Evolutionary conservation across 148 eudicot species (phyloP).

Genomic region (Amaranthus hypochondriacus): DNA sequence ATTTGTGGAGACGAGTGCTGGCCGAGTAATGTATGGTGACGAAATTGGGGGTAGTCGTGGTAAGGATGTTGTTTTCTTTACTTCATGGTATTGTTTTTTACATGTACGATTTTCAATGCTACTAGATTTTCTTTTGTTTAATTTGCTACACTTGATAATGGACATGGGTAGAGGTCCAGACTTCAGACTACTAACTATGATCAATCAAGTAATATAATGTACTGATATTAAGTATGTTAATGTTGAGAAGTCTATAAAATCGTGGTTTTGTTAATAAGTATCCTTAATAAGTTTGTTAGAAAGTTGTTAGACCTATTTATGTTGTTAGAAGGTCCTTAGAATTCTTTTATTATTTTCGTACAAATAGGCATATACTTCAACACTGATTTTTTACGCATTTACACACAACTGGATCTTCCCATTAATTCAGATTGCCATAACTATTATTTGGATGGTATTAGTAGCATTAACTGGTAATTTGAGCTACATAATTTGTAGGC

Average conservation of each 20-base stretch:
- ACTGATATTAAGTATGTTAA: not conserved
- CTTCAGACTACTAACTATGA: not conserved
- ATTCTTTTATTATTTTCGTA: too few relatives aligned
- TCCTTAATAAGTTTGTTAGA: too few relatives aligned
- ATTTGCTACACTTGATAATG: not conserved
- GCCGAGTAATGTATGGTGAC: slow-evolving; percentile 47
- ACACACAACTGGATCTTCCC: too few relatives aligned
- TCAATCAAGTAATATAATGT: not conserved
- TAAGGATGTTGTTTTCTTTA: slow-evolving; percentile 24
- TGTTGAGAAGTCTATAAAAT: not conserved
- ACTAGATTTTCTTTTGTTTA: not conserved
- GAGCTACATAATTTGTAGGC: too few relatives aligned
- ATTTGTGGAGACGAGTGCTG: slow-evolving; percentile 33
- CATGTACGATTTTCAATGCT: not conserved
- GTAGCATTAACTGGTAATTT: too few relatives aligned
- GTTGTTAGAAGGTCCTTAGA: too few relatives aligned
- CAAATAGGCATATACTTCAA: too few relatives aligned
- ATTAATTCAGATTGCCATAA: too few relatives aligned
- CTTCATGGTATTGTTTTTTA: not conserved
- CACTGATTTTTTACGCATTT: too few relatives aligned
- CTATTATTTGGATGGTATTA: too few relatives aligned
- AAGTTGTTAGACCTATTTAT: too few relatives aligned
- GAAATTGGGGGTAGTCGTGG: slow-evolving; percentile 50
- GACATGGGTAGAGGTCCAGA: not conserved
- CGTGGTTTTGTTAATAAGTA: too few relatives aligned